phyloP scores from a whole-genome alignment of 495 filamentous ascomycete species.

The Barbatosphaeria neglecta region DNA sequence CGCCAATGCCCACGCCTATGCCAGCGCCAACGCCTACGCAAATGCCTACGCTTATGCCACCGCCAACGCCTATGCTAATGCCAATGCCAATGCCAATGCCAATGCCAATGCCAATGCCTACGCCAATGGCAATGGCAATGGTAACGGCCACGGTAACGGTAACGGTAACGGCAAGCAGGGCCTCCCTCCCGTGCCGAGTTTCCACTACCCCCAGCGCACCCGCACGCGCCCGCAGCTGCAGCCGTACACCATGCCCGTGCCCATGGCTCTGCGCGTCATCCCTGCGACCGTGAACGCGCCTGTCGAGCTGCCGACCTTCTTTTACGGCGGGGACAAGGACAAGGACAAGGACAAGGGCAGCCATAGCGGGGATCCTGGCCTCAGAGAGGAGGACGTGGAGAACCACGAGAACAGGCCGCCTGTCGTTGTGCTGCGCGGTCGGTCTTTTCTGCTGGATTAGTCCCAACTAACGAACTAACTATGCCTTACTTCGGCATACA shows the following conservation, averaged over 20 bases:
- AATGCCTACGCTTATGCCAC: too few species aligned
- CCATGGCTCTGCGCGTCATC: constrained; percentile 27
- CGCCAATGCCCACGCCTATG: too few species aligned
- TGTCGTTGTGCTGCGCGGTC: neutral
- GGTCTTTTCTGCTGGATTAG: neutral
- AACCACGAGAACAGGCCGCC: constrained; percentile 38
- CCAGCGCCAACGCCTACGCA: too few species aligned
- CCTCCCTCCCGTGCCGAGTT: constrained; percentile 2
- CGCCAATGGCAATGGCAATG: too few species aligned
- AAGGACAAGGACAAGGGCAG: neutral
- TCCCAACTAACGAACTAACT: too few species aligned
- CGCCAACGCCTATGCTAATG: too few species aligned
- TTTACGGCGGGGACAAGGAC: neutral
- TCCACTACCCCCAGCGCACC: constrained; percentile 10
- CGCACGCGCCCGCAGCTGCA: constrained; percentile 1
- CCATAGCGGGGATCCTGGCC: neutral
- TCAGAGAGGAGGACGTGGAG: constrained; percentile 31
- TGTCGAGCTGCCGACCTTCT: neutral
- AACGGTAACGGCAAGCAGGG: too few species aligned
- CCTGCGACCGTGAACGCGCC: constrained; percentile 10
- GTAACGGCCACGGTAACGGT: too few species aligned
- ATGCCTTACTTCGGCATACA: neutral
- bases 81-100: too few species aligned
- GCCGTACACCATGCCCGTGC: constrained; percentile 18
- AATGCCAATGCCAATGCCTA: too few species aligned